These are phyloP conservation scores for Tagetes erecta DNA, from an alignment of 129 eudicot genomes.

Conservation along the genomic window DNA sequence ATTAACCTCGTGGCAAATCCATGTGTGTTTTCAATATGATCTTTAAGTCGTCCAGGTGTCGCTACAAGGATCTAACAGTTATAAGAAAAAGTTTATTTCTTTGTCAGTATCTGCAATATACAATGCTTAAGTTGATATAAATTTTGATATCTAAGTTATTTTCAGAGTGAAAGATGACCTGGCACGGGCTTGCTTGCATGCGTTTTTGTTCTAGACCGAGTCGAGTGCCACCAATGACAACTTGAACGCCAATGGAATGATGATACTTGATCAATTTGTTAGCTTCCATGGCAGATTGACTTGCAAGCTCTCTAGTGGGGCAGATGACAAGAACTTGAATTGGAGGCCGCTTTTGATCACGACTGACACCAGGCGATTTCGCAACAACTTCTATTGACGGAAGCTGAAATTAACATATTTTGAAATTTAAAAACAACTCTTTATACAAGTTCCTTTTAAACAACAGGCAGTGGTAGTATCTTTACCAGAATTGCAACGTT, in stretches of 20 bases:
- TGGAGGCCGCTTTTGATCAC: conserved; percentile 85
- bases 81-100: too few species aligned
- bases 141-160: not conserved
- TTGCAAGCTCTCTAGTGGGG: conserved; percentile 98
- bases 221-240: conserved; percentile 96
- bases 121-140: too few species aligned
- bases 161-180: conserved; percentile 47
- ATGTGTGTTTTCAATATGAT: too few species aligned
- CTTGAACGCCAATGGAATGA: conserved; percentile 92
- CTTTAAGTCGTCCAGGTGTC: too few species aligned
- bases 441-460: not conserved
- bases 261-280: conserved; percentile 80
- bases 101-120: too few species aligned
- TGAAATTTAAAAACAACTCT: not conserved
- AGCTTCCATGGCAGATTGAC: conserved; percentile 96
- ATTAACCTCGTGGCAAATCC: too few species aligned
- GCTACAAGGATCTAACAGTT: too few species aligned
- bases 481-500: conserved; percentile 91
- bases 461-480: not conserved
- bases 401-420: conserved; percentile 56
- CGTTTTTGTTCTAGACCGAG: conserved; percentile 91
- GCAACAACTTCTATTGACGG: conserved; percentile 81
- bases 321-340: conserved; percentile 82
- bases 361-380: conserved; percentile 57
- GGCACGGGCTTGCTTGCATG: conserved; percentile 93